phyloP scores from a whole-genome alignment of 352 stramenopile species.

The Saprolegnia diclina region DNA sequence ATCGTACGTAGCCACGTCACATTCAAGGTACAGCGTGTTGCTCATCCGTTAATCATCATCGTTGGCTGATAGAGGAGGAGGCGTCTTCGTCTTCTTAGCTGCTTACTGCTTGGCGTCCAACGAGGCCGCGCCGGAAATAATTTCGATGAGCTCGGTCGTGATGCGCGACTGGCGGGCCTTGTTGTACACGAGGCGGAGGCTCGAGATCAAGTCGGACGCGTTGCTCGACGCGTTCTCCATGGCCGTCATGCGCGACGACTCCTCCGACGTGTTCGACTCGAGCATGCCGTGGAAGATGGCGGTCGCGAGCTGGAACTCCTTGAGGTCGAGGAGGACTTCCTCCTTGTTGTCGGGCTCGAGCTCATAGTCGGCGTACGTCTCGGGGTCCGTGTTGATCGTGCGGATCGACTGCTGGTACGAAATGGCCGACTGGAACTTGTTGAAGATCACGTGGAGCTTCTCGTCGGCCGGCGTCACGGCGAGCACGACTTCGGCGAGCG shows the following conservation, averaged over 20 bases:
- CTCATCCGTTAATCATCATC: slow-evolving; percentile 1
- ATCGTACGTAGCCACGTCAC: too few species aligned
- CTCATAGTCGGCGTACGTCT: slow-evolving; percentile 91
- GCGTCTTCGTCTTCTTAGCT: background rate
- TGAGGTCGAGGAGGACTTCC: slow-evolving; percentile 94
- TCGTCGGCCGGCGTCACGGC: slow-evolving; percentile 78
- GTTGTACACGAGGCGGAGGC: slow-evolving; percentile 86
- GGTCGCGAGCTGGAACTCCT: slow-evolving; percentile 89
- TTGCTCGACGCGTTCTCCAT: slow-evolving; percentile 99
- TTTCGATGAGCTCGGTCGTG: slow-evolving; percentile 97
- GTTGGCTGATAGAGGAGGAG: background rate
- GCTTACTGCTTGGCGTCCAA: slow-evolving; percentile 66
- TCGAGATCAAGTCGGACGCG: slow-evolving; percentile 96
- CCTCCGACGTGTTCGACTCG: slow-evolving; percentile 96
- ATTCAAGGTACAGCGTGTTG: slow-evolving; percentile 11
- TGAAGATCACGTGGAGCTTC: slow-evolving; percentile 95
- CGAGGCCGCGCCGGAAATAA: slow-evolving; percentile 96
- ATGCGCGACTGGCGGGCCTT: slow-evolving; percentile 93
- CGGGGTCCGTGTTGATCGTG: slow-evolving; percentile 55
- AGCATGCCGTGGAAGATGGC: slow-evolving; percentile 95
- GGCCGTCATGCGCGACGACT: slow-evolving; percentile 97
- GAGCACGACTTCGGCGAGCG: slow-evolving; percentile 85
- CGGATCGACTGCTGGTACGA: slow-evolving; percentile 92
- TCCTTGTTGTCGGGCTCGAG: slow-evolving; percentile 97
- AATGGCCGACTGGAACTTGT: slow-evolving; percentile 95